A percentile compares a stretch with the other conserved stretches of the same genome.
Conservation (phyloP, 768 basidiomycete genomes). For the Naganishia onofrii region DNA sequence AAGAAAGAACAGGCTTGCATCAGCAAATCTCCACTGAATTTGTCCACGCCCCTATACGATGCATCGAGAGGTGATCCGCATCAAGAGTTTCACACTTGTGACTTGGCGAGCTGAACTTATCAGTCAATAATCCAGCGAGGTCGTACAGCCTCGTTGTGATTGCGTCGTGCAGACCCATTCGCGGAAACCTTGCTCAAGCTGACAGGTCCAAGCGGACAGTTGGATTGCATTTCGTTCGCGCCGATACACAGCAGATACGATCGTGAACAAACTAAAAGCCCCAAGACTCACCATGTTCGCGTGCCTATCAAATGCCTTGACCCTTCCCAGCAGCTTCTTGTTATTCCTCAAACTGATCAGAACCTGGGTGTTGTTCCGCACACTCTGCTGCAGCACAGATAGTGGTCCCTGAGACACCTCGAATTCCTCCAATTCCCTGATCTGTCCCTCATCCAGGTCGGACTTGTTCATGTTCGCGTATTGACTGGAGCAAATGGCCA, state of each 20-base stretch:
- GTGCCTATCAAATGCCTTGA: conserved; percentile 98
- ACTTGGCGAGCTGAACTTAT: too few relatives aligned
- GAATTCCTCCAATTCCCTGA: conserved; percentile 93
- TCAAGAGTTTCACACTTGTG: not conserved
- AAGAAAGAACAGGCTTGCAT: not conserved
- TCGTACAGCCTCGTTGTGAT: too few relatives aligned
- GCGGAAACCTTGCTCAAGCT: too few relatives aligned
- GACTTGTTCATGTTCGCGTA: conserved; percentile 71
- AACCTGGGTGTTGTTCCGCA: conserved; percentile 95
- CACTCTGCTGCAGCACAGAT: conserved; percentile 71
- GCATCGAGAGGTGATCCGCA: not conserved
- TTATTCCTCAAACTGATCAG: conserved; percentile 96
- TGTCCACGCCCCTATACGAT: not conserved
- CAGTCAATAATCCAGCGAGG: too few relatives aligned
- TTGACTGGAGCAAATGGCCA: conserved; percentile 11
- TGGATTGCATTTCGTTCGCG: too few relatives aligned
- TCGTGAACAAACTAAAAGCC: not conserved
- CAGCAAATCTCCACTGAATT: not conserved
- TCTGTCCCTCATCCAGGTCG: conserved; percentile 93
- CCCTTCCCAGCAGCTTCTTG: conserved; percentile 81
- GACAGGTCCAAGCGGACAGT: too few relatives aligned
- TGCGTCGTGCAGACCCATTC: too few relatives aligned
- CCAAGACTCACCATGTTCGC: conserved; percentile 81
- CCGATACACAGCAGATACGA: not conserved
- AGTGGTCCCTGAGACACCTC: conserved; percentile 81